These are phyloP conservation scores for Cerioporus squamosus DNA, from an alignment of 1,284 basidiomycete genomes.

Conservation along the genomic window DNA sequence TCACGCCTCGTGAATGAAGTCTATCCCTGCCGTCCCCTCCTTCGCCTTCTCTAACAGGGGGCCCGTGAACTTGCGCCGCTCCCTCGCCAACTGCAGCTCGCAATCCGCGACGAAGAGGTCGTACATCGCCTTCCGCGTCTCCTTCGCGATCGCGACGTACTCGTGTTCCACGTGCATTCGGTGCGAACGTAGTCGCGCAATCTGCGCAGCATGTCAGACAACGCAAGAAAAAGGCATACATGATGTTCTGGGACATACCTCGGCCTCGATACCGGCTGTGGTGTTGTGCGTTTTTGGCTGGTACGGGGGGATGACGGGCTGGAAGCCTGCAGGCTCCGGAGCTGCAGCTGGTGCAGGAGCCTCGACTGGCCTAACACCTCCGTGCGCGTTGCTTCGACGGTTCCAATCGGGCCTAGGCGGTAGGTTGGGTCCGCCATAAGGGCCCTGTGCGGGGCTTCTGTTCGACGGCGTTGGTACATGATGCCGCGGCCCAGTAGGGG, in stretches of 20 bases:
- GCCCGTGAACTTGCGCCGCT: constrained; percentile 57
- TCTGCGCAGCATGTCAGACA: constrained; percentile 19
- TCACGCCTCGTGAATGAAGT: constrained; percentile 28
- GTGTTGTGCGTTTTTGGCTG: constrained; percentile 9
- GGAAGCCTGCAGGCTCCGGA: constrained; percentile 4
- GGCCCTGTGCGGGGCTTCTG: constrained; percentile 23
- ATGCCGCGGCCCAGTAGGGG: constrained; percentile 24
- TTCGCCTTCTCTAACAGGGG: constrained; percentile 64
- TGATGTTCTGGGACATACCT: constrained; percentile 12
- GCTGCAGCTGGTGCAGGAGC: constrained; percentile 4
- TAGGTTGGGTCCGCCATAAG: constrained; percentile 15
- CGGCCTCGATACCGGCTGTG: constrained; percentile 16
- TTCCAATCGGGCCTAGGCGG: constrained; percentile 27
- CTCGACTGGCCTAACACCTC: constrained; percentile 3
- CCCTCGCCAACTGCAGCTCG: constrained; percentile 61
- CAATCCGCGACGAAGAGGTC: constrained; percentile 63
- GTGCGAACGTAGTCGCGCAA: constrained; percentile 40
- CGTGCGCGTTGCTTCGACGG: constrained; percentile 13
- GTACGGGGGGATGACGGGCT: constrained; percentile 15
- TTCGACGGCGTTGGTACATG: constrained; percentile 20
- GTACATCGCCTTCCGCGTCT: constrained; percentile 53
- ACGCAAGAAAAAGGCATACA: background rate
- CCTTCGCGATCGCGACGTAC: constrained; percentile 45
- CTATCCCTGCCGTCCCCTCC: constrained; percentile 60
- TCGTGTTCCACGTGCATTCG: constrained; percentile 46